These are phyloP conservation scores for Paraglomus occultum DNA, from an alignment of 192 early-diverging fungal species.

Conservation along the genomic window DNA sequence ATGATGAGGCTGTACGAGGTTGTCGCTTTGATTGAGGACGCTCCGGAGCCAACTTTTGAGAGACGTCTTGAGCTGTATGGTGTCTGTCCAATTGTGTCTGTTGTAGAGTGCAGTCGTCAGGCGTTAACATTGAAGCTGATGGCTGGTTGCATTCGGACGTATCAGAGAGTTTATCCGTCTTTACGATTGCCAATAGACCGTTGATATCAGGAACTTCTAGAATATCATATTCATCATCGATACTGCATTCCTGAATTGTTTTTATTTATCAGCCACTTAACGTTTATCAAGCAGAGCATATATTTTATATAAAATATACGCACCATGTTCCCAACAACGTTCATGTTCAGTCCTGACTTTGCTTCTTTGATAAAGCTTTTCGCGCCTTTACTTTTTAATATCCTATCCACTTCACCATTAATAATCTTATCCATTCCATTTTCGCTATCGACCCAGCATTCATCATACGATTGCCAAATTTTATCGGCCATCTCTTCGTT, in stretches of 20 bases:
- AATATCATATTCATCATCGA: slow-evolving; percentile 3
- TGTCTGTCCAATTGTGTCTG: too few relatives aligned
- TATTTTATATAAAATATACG: neutral
- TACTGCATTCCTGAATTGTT: neutral
- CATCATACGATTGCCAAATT: neutral
- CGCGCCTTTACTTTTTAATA: neutral
- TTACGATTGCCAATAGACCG: neutral
- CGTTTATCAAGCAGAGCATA: neutral
- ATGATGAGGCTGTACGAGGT: too few relatives aligned
- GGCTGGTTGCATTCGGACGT: too few relatives aligned
- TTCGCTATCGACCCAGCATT: neutral
- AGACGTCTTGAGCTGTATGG: too few relatives aligned
- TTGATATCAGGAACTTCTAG: neutral
- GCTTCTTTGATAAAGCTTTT: neutral
- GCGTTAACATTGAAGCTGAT: too few relatives aligned
- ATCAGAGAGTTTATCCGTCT: neutral
- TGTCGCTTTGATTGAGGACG: too few relatives aligned
- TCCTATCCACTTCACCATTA: slow-evolving; percentile 11
- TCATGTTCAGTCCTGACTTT: neutral
- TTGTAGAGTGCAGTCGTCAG: too few relatives aligned
- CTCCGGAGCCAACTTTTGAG: too few relatives aligned
- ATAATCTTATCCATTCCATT: neutral
- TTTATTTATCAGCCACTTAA: neutral
- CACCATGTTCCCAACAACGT: neutral
- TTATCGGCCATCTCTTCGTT: neutral